Evolutionary conservation across 2,329 filamentous ascomycete species (phyloP).

Genomic region (Nothomitra cinnamomea): DNA sequence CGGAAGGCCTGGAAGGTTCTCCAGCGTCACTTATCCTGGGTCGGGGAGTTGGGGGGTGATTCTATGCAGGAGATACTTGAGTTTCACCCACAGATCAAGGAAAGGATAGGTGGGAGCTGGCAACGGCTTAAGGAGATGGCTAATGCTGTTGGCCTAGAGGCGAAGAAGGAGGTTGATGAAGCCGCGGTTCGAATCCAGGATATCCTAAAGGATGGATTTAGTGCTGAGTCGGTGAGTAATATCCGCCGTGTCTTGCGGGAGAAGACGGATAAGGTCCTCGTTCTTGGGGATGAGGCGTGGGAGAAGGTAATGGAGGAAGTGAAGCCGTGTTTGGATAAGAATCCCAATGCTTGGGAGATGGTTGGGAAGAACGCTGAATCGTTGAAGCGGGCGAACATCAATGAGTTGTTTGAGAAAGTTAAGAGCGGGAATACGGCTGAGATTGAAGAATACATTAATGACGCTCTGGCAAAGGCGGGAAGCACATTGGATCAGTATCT

Average conservation of each 20-base stretch:
- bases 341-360: constrained; percentile 55
- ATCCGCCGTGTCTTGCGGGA: constrained; percentile 48
- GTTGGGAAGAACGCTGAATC: constrained; percentile 52
- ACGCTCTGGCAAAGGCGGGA: too few species aligned
- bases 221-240: constrained; percentile 30
- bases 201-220: too few species aligned
- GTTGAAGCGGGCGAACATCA: constrained; percentile 48
- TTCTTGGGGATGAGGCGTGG: constrained; percentile 56
- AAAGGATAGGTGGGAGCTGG: too few species aligned
- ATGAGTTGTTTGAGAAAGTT: constrained; percentile 41
- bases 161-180: too few species aligned
- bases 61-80: constrained; percentile 48
- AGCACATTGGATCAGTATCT: too few species aligned
- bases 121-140: too few species aligned
- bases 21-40: constrained; percentile 39
- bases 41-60: constrained; percentile 45
- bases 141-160: too few species aligned
- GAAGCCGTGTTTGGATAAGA: constrained; percentile 58
- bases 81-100: constrained; percentile 7
- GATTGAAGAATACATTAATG: too few species aligned
- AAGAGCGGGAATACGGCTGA: too few species aligned
- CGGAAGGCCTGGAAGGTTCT: constrained; percentile 44
- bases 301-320: constrained; percentile 53
- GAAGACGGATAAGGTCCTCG: constrained; percentile 48
- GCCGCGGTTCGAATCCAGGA: too few species aligned